A percentile compares a stretch with the other conserved stretches of the same genome.
These are phyloP conservation scores for Cenchrus americanus DNA, from an alignment of 176 grass and related monocot species.

Conservation along the genomic window DNA sequence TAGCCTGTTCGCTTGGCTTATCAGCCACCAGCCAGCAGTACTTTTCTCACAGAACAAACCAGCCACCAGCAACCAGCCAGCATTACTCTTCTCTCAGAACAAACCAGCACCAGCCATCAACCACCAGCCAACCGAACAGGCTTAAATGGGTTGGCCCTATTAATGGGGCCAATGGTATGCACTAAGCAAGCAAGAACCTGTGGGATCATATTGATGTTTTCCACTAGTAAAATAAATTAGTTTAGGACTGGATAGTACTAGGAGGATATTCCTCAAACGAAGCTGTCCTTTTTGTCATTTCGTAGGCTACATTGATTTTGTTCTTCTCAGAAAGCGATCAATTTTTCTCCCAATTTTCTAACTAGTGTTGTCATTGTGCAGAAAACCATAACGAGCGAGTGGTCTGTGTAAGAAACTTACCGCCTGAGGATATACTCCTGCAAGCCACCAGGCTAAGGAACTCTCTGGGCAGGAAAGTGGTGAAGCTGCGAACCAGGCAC, in stretches of 20 bases:
- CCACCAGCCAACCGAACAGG: too few species aligned
- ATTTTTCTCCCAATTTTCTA: not conserved
- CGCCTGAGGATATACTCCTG: slow-evolving; percentile 70
- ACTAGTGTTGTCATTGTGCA: slow-evolving; percentile 33
- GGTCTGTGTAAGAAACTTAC: slow-evolving; percentile 76
- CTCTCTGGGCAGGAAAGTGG: slow-evolving; percentile 80
- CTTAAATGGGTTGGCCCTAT: not conserved
- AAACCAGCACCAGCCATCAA: too few species aligned
- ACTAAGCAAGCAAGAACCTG: slow-evolving; percentile 1
- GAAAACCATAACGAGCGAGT: slow-evolving; percentile 85
- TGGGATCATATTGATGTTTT: not conserved
- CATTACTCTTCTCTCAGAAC: too few species aligned
- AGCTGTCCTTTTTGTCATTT: not conserved
- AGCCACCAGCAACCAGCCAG: too few species aligned
- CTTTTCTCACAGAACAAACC: too few species aligned
- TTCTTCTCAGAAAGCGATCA: not conserved
- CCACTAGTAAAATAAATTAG: not conserved
- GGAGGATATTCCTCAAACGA: not conserved
- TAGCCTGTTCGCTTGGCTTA: too few species aligned
- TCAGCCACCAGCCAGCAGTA: too few species aligned
- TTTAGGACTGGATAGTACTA: not conserved
- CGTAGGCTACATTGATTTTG: too few species aligned
- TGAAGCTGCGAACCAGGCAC: slow-evolving; percentile 85
- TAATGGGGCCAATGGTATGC: not conserved
- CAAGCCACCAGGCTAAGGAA: slow-evolving; percentile 84